A percentile compares a stretch with the other conserved stretches of the same genome.
phyloP scores from a whole-genome alignment of 2,329 filamentous ascomycete genomes.

The Hypoxylon sp. region DNA sequence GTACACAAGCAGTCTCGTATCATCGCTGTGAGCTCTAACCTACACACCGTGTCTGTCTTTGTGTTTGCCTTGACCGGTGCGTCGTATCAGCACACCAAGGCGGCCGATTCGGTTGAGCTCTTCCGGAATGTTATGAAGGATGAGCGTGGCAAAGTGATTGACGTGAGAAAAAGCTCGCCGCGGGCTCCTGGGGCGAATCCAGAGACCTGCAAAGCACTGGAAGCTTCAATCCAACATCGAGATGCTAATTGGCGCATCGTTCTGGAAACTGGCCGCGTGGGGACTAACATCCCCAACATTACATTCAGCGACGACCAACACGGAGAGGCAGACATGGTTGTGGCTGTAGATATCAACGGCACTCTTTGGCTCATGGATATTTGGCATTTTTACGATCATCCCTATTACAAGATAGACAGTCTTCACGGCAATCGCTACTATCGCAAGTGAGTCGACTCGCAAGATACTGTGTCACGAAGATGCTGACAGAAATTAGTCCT shows the following conservation, averaged over 20 bases:
- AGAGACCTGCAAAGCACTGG: conserved; percentile 41
- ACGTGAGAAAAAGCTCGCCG: conserved; percentile 1
- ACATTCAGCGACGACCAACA: conserved; percentile 60
- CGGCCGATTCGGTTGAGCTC: conserved; percentile 21
- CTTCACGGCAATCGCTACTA: conserved; percentile 31
- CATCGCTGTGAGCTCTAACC: conserved; percentile 88
- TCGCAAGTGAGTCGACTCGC: conserved; percentile 29
- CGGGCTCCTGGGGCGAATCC: neutral
- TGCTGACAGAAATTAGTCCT: conserved; percentile 42
- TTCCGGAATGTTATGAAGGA: conserved; percentile 44
- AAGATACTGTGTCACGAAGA: neutral
- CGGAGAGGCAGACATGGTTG: conserved; percentile 63
- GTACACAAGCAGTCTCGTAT: conserved; percentile 84
- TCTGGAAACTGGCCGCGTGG: conserved; percentile 54
- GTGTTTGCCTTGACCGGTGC: conserved; percentile 50
- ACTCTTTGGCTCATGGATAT: conserved; percentile 64
- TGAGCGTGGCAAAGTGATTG: conserved; percentile 30
- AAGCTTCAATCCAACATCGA: conserved; percentile 56
- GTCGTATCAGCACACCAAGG: conserved; percentile 11
- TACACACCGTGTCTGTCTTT: conserved; percentile 52
- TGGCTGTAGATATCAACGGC: conserved; percentile 64
- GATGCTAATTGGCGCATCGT: conserved; percentile 64
- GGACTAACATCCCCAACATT: conserved; percentile 66
- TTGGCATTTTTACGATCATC: conserved; percentile 54
- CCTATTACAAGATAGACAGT: conserved; percentile 33